Percentiles rank a stretch among this genome's conserved stretches.
These are phyloP conservation scores for Dendrobium huoshanense DNA, from an alignment of 106 monocot species.

Conservation along the genomic window DNA sequence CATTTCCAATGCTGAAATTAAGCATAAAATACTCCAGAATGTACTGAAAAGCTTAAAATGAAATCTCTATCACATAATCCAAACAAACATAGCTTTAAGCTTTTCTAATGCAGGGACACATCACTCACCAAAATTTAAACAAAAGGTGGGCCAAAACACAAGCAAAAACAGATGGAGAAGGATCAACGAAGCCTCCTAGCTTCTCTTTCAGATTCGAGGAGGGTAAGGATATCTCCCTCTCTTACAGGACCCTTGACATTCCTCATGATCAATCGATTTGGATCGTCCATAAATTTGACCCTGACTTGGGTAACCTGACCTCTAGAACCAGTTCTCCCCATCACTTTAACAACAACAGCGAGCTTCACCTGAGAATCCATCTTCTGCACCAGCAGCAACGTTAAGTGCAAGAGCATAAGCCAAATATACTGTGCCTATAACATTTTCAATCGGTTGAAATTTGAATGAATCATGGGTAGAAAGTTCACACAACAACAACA, in stretches of 20 bases:
- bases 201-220: slow-evolving; percentile 25
- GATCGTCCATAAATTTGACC: slow-evolving; percentile 25
- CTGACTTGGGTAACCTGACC: slow-evolving; percentile 28
- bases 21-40: no score
- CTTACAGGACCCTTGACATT: slow-evolving; percentile 26
- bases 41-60: no score
- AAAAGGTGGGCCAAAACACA: background rate
- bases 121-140: background rate
- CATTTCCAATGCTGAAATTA: no score
- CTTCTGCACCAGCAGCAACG: background rate
- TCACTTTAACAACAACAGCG: slow-evolving; percentile 17
- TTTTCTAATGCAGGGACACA: background rate
- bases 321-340: slow-evolving; percentile 23
- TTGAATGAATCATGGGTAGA: no score
- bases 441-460: background rate
- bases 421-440: background rate
- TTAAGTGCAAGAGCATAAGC: background rate
- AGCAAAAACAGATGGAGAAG: background rate
- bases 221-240: slow-evolving; percentile 20
- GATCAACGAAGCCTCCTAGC: slow-evolving; percentile 24
- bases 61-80: no score
- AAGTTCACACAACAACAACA: no score
- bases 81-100: no score
- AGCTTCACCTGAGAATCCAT: slow-evolving; percentile 18
- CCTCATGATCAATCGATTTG: slow-evolving; percentile 21